These are phyloP conservation scores for Aspergillus puulaauensis DNA, from an alignment of 2,329 filamentous ascomycete genomes.

Conservation along the genomic window DNA sequence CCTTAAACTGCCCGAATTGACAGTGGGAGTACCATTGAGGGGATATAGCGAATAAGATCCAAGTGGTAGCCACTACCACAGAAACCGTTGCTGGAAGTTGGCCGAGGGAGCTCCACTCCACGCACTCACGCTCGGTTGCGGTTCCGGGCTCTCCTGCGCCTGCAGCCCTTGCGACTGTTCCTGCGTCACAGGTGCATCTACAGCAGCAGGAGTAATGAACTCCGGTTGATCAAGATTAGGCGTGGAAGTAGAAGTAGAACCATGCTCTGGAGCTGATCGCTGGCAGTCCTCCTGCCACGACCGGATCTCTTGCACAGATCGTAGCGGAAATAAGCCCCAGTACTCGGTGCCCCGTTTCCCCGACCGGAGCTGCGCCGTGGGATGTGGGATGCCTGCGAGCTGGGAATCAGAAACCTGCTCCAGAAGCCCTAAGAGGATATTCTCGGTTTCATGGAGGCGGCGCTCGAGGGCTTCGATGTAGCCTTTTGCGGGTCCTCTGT, in stretches of 20 bases:
- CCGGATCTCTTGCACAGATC: constrained; percentile 32
- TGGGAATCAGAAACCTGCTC: constrained; percentile 33
- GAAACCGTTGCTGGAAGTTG: constrained; percentile 33
- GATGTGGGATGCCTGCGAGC: constrained; percentile 18
- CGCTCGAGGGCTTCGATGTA: constrained; percentile 47
- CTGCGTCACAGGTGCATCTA: not conserved
- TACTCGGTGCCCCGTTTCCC: constrained; percentile 37
- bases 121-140: constrained; percentile 17
- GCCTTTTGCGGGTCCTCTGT: constrained; percentile 49
- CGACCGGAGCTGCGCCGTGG: constrained; percentile 14
- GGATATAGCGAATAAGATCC: not conserved
- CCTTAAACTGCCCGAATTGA: not conserved
- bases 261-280: not conserved
- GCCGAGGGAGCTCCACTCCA: constrained; percentile 32
- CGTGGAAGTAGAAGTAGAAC: not conserved
- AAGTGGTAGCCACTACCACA: constrained; percentile 24
- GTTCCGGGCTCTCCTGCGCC: not conserved
- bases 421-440: constrained; percentile 38
- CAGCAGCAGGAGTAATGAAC: not conserved
- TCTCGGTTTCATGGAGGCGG: constrained; percentile 44
- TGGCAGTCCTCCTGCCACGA: constrained; percentile 36
- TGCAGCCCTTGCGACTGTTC: not conserved
- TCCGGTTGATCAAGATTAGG: not conserved
- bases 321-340: constrained; percentile 39
- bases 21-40: not conserved